A percentile compares a stretch with the other conserved stretches of the same genome.
These are phyloP conservation scores for Chlamydomonas urium DNA, from an alignment of 139 green algal species.

Conservation along the genomic window DNA sequence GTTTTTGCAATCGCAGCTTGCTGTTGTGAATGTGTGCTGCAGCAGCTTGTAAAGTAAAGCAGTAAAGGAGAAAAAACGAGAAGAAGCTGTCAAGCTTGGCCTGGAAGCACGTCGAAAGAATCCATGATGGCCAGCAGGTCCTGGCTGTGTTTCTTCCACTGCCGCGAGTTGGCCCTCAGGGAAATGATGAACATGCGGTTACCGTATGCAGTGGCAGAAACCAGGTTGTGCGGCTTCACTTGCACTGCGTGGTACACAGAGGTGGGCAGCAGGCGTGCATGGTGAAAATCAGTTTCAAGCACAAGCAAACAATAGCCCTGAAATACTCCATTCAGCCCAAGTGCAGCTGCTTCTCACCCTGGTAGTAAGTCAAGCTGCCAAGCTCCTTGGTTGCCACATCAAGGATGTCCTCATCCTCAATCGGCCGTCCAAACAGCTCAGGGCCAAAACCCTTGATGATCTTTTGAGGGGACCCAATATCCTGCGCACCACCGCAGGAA, in stretches of 20 bases:
- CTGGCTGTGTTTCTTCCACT: slow-evolving; percentile 58
- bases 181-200: slow-evolving; percentile 82
- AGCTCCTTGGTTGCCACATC: slow-evolving; percentile 2
- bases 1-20: no score
- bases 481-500: slow-evolving; percentile 37
- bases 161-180: slow-evolving; percentile 46
- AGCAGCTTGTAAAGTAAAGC: no score
- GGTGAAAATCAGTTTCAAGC: no score
- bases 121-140: slow-evolving; percentile 15
- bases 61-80: no score
- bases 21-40: no score
- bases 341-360: slow-evolving; percentile 1
- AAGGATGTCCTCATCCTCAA: slow-evolving; percentile 70
- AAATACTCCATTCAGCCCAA: no score
- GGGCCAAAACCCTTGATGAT: slow-evolving; percentile 86
- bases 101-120: neutral
- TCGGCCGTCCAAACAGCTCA: slow-evolving; percentile 75
- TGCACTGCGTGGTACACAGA: neutral
- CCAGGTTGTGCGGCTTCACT: slow-evolving; percentile 61
- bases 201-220: slow-evolving; percentile 62
- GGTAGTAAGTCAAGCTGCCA: slow-evolving; percentile 3
- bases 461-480: slow-evolving; percentile 65
- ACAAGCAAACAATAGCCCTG: no score
- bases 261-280: no score
- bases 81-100: no score